These are phyloP conservation scores for Xylariaceae sp. DNA, from an alignment of 2,329 filamentous ascomycete genomes.

Conservation along the genomic window DNA sequence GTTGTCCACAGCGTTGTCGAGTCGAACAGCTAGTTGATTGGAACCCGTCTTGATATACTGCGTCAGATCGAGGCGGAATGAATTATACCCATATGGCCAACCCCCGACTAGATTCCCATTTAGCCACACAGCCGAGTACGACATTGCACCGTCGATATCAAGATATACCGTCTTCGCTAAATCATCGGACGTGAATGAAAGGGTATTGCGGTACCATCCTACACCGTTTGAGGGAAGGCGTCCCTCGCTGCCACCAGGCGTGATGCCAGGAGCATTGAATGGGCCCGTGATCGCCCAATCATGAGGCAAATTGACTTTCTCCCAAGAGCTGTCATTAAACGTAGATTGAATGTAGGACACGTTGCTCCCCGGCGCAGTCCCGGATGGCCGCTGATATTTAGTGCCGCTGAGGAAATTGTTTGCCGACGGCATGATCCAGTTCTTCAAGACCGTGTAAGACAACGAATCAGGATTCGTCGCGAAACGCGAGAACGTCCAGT, in stretches of 20 bases:
- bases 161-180: slow-evolving; percentile 21
- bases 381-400: slow-evolving; percentile 22
- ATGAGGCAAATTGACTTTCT: slow-evolving; percentile 38
- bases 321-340: slow-evolving; percentile 33
- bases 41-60: slow-evolving; percentile 34
- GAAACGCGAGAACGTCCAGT: slow-evolving; percentile 35
- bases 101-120: slow-evolving; percentile 48
- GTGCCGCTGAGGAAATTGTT: slow-evolving; percentile 29
- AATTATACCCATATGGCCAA: slow-evolving; percentile 50
- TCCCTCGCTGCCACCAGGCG: slow-evolving; percentile 39
- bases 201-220: slow-evolving; percentile 44
- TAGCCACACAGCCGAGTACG: slow-evolving; percentile 49
- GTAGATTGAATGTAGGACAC: slow-evolving; percentile 26
- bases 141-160: slow-evolving; percentile 47
- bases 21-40: slow-evolving; percentile 46
- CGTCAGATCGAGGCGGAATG: slow-evolving; percentile 49
- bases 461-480: slow-evolving; percentile 32
- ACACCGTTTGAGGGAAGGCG: slow-evolving; percentile 49
- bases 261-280: slow-evolving; percentile 33
- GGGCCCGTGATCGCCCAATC: slow-evolving; percentile 44
- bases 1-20: slow-evolving; percentile 46
- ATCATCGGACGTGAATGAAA: slow-evolving; percentile 25
- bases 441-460: slow-evolving; percentile 30
- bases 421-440: slow-evolving; percentile 32
- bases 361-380: slow-evolving; percentile 22